Evolutionary conservation across 1,284 basidiomycete species (phyloP), one percentile per base, ranked within the genome.

Genomic region (Athelia psychrophila): DNA sequence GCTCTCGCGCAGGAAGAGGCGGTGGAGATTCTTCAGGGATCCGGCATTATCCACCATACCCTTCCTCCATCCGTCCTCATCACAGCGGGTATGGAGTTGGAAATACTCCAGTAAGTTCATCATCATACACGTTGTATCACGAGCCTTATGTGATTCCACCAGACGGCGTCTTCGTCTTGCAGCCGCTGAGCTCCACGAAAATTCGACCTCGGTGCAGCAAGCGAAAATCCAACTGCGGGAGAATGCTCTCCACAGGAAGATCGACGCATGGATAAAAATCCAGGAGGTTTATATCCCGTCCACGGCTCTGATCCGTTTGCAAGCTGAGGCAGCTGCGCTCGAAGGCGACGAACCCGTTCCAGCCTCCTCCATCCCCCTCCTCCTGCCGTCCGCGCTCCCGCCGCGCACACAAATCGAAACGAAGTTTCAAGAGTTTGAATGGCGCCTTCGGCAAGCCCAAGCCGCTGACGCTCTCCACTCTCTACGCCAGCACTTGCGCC

Each of bases 271-370:
- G 22, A 48, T 52, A 3, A 35, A 20, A 1, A 44, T 58, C 0
- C 58, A 59, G 25, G 27, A 30, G 20, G 13, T 50, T 8, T 57
- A 52, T 24, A 58, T 52, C 46, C 54, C 52, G 2, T 50, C 51
- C 1, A n/a, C 20, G 9, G 38, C 38, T 16, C 5, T 30, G 6
- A 30, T 30, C 13, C 27, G 27, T 13, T 5, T 13, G 6, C 5
- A 30, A 30, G 27, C 5, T 30, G 6, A 6, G 5, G 13, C 27
- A 5, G 13, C 27, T 13, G 27, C 27, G 6, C 5, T 13, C 6
- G 27, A 30, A 30, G 27, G 27, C 27, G 27, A 5, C 6, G 27
- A 5, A 13, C 6, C 5, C 6, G 27, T 30, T 13, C 27, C 27
- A 30, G 27, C 27, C 27, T 13, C 5, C 27, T 5, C 5, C 13